Evolutionary conservation across 2,329 filamentous ascomycete species (phyloP), one percentile per base, ranked within the genome.

Genomic region (Ramularia endophylla): DNA sequence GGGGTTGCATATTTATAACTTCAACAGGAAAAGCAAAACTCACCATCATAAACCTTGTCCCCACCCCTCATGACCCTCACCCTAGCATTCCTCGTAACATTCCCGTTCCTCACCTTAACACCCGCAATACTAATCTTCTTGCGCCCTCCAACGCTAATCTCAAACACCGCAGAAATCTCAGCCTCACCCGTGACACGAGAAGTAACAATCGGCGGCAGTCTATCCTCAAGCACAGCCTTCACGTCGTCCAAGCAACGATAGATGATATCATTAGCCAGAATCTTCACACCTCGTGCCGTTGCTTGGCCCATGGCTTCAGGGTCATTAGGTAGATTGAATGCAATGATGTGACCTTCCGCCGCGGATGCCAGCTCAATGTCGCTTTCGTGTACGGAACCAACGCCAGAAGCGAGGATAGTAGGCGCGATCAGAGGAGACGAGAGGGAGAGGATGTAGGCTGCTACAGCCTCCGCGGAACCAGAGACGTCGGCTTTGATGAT

Each of bases 401-500:
- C 84, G 2, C 75, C 79, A 3, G 84, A 83, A 16, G 84, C 80
- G 27, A 98, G 76, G 44, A 98, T 73, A 42, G 80, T 78, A 11
- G 89, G 77, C 22, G 73, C 77, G 28, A 95, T 82, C 61, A 97
- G 87, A 54, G 87, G 81, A 66, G 84, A 95, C 49, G 89, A 88
- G 48, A 95, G 73, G 44, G 83, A 79, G 46, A 80, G 70, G 44
- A 98, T 74, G 7, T 83, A 82, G 36, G 86, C 83, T 46, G 81
- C 73, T 2, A 97, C 84, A 2, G 92, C 92, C 68, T 98, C 92
- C 0, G 89, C 88, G 0, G 90, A 97, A 27, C 92, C 92, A 47
- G 84, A 85, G 13, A 97, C 92, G 56, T 98, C 92, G 40, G 83
- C 89, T 65, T 94, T 95, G 67, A 98, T 73, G 44, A 92, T 79